Evolutionary conservation across 768 basidiomycete species (phyloP), one percentile per base, ranked within the genome.

Genomic region (Amanita rubescens): DNA sequence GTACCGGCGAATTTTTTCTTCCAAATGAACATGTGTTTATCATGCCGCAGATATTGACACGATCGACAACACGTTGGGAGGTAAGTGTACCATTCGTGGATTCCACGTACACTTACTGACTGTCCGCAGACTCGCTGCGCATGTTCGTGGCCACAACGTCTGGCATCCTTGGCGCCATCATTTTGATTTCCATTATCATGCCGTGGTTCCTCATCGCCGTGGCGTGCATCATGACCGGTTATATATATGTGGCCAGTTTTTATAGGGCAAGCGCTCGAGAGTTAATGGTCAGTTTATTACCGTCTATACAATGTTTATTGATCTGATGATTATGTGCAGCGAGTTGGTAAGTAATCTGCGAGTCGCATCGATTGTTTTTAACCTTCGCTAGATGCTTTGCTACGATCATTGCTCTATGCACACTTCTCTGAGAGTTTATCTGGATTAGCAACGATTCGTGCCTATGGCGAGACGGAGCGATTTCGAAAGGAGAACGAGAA

Each of bases 371-470:
- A 27, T 24, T 5, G 46, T 37, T n/a, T 20, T 7, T 54, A 27
- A 58, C 44, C 25, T 17, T 49, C 43, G 32, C 32, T 20, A 81
- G 91, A 95, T 70, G 83, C 90, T 22, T 76, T 95, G n/a, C 67
- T 96, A 25, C 82, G 93, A 22, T 88, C 89, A 0, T 84, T 86
- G 0, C 69, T 97, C 15, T 96, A 96, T 65, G 85, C 91, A 0
- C 92, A 94, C 63, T 96, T 96, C 68, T 90, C 90, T 2, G 94
- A 96, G 70, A 89, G 87, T 25, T 73, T 96, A 10, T 85, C 86
- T 10, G 94, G 94, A 15, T 67, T 95, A 35, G 78, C 88, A 0
- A 94, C 91, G 7, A 93, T 95, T 48, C 82, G 92, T 25, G 91
- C 92, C 0, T 96, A 95, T 56, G 84, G 85, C 10, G 94, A 90